Conservation (phyloP, 2,329 filamentous ascomycete species). For the Claviceps quebecensis region DNA sequence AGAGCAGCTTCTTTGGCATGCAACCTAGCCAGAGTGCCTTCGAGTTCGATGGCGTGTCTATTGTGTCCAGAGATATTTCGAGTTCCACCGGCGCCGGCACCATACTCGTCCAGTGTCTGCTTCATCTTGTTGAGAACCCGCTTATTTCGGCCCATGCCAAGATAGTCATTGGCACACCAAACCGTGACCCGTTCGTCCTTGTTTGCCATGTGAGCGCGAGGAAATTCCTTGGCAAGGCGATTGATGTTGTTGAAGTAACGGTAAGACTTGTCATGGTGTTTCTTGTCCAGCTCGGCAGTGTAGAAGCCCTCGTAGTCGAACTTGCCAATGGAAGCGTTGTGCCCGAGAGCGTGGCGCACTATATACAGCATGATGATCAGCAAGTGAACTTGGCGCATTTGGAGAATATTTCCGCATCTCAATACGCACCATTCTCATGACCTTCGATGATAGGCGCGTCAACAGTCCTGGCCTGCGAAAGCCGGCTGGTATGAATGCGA, state of each 20-base stretch:
- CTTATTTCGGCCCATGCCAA: conserved; percentile 90
- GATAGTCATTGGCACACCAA: conserved; percentile 98
- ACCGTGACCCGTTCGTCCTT: conserved; percentile 82
- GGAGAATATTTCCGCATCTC: neutral
- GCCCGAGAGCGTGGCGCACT: conserved; percentile 2
- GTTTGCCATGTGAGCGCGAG: conserved; percentile 77
- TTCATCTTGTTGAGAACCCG: conserved; percentile 87
- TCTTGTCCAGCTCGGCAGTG: conserved; percentile 79
- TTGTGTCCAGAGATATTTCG: conserved; percentile 98
- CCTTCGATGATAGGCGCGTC: conserved; percentile 40
- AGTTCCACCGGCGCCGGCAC: conserved; percentile 87
- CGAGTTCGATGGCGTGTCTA: conserved; percentile 75
- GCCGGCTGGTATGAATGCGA: conserved; percentile 66
- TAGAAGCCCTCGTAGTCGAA: conserved; percentile 94
- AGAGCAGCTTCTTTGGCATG: conserved; percentile 86
- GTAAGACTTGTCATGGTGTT: conserved; percentile 99
- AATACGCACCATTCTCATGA: conserved; percentile 35
- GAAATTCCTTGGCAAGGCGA: conserved; percentile 88
- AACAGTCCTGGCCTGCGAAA: conserved; percentile 65
- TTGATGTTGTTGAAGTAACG: conserved; percentile 99
- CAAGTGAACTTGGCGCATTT: neutral
- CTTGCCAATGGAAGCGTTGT: conserved; percentile 28
- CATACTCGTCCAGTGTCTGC: conserved; percentile 84
- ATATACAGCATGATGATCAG: neutral
- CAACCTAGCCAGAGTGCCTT: conserved; percentile 68